phyloP scores from a whole-genome alignment of 1,139 yeast genomes.

The Lodderomyces metapsilosis region DNA sequence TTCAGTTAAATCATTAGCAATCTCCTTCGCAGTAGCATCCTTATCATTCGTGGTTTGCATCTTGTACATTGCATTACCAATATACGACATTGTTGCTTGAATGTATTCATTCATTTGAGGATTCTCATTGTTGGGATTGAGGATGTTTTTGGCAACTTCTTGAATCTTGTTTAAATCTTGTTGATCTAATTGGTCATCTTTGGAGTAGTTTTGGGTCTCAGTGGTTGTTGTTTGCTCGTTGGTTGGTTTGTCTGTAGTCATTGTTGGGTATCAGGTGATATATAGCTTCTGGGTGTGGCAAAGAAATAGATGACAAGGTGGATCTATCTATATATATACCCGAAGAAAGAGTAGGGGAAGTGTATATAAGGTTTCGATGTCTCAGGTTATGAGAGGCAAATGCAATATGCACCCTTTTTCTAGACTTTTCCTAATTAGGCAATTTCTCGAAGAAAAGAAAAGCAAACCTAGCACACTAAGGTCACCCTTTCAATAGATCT shows the following conservation, averaged over 20 bases:
- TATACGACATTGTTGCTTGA: conserved; percentile 28
- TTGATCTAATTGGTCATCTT: conserved; percentile 6
- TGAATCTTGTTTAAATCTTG: conserved; percentile 15
- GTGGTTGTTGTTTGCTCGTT: not conserved
- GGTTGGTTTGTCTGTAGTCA: not conserved
- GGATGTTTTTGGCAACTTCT: conserved; percentile 18
- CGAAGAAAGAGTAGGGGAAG: too few relatives aligned
- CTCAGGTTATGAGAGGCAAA: not conserved
- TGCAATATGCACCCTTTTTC: conserved; percentile 1
- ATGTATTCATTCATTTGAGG: conserved; percentile 27
- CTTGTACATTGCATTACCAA: conserved; percentile 26
- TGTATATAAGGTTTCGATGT: too few relatives aligned
- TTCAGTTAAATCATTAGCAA: conserved; percentile 36
- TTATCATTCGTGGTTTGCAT: conserved; percentile 32
- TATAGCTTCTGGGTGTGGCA: too few relatives aligned
- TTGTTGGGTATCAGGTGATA: too few relatives aligned
- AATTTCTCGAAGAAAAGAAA: too few relatives aligned
- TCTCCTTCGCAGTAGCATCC: conserved; percentile 36
- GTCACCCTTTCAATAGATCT: too few relatives aligned
- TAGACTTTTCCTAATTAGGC: not conserved
- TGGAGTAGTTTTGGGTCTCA: not conserved
- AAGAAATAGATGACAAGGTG: too few relatives aligned
- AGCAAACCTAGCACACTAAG: too few relatives aligned
- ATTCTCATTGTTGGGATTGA: conserved; percentile 31
- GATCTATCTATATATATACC: too few relatives aligned